Base-by-base conservation (phyloP, 129 eudicot genomes). In the Solidago caesia region DNA sequence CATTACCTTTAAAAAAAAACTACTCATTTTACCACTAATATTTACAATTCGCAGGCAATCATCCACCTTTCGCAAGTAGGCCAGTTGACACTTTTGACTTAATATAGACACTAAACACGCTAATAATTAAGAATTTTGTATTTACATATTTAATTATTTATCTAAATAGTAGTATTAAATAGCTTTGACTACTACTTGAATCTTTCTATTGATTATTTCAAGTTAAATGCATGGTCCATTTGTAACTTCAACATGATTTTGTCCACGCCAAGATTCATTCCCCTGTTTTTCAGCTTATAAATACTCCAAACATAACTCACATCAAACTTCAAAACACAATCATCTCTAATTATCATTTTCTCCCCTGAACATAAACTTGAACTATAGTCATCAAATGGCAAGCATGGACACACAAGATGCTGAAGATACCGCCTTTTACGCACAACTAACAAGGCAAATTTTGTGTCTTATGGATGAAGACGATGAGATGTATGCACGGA, bases 391-490 rank as follows among this genome's bases (percentile, higher is more conserved):
- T 39, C 64, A 71, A 8, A 43, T 8, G 39, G 39, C 33, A 70
- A 70, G 41, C 49, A 53, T 70, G 47, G 75, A 77, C 25, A 8
- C 59, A 21, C 51, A 26, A 21, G 81, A 77, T 5, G 70, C 78
- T 1, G 88, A 77, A 0, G 92, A 85, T 67, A 86, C 78, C 77
- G 75, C 74, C 5, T 87, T 83, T 71, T 90, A 84, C 12, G 74
- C 66, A 7, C 89, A 87, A 49, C 89, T 90, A 43, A 84, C 79
- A 65, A 75, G 82, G 70, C 96, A 90, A 51, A 78, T 90, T 44
- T 62, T 87, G 80, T 75, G 77, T 9, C 77, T 90, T 33, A 90
- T 87, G 53, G 86, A 79, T 4, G 96, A 90, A 0, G 80, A 77
- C 7, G 91, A 83, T 0, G 80, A 64, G 10, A 8, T 44, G 8